A percentile compares a stretch with the other conserved stretches of the same genome.
These are phyloP conservation scores for Diaporthe citri DNA, from an alignment of 2,329 filamentous ascomycete genomes.

Conservation along the genomic window DNA sequence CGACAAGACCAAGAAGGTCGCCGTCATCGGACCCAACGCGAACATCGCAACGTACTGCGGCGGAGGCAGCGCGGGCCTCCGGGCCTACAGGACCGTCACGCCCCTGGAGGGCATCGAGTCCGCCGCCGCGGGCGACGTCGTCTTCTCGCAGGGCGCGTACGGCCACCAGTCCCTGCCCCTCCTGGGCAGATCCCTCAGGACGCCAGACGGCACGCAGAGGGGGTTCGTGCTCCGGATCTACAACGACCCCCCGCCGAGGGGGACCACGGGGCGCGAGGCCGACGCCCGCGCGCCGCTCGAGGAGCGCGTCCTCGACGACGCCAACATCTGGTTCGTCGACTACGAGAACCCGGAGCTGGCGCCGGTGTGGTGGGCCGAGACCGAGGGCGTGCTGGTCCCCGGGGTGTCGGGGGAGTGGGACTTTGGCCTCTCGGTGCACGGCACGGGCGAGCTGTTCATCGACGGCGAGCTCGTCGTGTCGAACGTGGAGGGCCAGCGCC, in stretches of 20 bases:
- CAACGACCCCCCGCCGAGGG: constrained; percentile 41
- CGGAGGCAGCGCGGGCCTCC: constrained; percentile 50
- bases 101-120: constrained; percentile 48
- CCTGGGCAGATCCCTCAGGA: constrained; percentile 44
- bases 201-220: constrained; percentile 41
- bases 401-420: constrained; percentile 45
- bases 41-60: constrained; percentile 52
- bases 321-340: constrained; percentile 47
- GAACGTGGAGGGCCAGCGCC: constrained; percentile 49
- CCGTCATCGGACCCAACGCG: constrained; percentile 68
- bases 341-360: constrained; percentile 44
- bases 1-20: constrained; percentile 54
- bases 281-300: constrained; percentile 41
- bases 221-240: constrained; percentile 47
- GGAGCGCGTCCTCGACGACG: constrained; percentile 42
- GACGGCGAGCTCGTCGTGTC: constrained; percentile 50
- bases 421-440: constrained; percentile 52
- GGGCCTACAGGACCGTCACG: constrained; percentile 49
- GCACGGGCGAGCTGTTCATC: constrained; percentile 51
- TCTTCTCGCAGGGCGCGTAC: constrained; percentile 47
- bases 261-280: not conserved
- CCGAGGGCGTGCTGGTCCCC: constrained; percentile 44
- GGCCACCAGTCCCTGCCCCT: constrained; percentile 51
- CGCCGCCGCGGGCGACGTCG: constrained; percentile 39
- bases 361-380: constrained; percentile 44